phyloP scores from a whole-genome alignment of 177 flowering plant genomes.

The Vitis hybrid region DNA sequence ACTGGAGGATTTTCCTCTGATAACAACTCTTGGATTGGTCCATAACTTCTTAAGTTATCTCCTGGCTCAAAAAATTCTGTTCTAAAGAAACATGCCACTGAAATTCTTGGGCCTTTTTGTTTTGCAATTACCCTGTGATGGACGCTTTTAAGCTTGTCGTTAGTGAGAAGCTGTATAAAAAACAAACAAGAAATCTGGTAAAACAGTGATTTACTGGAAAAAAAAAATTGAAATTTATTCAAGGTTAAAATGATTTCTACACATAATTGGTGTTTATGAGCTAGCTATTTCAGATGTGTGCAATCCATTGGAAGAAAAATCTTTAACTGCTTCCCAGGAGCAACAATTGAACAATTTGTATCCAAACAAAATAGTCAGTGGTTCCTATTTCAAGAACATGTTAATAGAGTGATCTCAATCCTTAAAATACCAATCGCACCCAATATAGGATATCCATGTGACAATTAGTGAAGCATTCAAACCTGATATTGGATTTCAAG shows the following conservation, averaged over 20 bases:
- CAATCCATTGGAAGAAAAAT: no score
- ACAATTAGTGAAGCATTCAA: background rate
- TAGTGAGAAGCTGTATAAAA: slow-evolving; percentile 8
- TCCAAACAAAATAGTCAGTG: no score
- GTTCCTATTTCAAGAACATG: no score
- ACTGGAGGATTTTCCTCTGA: slow-evolving; percentile 12
- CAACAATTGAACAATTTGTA: no score
- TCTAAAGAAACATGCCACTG: slow-evolving; percentile 12
- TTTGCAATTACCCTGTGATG: slow-evolving; percentile 14
- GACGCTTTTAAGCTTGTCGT: slow-evolving; percentile 5
- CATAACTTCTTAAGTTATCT: background rate
- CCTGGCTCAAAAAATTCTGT: background rate
- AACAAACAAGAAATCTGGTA: background rate
- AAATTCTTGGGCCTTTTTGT: slow-evolving; percentile 10
- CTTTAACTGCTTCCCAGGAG: no score
- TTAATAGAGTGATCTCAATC: no score
- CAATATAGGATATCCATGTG: no score
- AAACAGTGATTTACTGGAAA: background rate
- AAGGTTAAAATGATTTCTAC: no score
- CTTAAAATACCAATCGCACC: no score
- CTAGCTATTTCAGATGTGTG: no score
- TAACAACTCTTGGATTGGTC: slow-evolving; percentile 10
- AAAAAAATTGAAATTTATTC: no score
- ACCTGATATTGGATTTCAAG: background rate
- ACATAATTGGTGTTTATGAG: no score